Percentiles rank a stretch among this genome's conserved stretches.
Evolutionary conservation across 176 grass and related monocot genomes (phyloP).

Genomic region (Oryza longistaminata): DNA sequence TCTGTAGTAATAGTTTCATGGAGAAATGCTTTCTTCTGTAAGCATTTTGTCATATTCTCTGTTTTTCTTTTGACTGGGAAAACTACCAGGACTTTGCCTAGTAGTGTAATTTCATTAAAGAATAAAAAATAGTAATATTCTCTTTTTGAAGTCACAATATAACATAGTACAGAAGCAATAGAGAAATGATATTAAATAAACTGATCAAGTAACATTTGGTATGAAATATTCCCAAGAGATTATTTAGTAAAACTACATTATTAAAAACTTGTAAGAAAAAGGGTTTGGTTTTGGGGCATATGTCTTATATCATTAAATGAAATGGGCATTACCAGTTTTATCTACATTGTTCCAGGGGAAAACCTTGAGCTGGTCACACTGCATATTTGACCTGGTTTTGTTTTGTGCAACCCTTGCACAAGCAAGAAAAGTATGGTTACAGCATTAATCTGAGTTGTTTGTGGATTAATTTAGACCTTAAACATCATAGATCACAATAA

Average conservation of each 20-base stretch:
- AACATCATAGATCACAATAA: conserved; percentile 8
- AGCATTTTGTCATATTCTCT: neutral
- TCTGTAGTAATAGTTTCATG: conserved; percentile 7
- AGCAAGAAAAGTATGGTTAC: conserved; percentile 2
- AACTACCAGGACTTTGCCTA: too few species aligned
- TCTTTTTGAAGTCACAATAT: neutral
- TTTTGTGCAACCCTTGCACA: neutral
- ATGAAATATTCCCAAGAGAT: neutral
- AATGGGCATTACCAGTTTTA: neutral
- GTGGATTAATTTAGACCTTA: conserved; percentile 9
- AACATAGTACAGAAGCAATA: neutral
- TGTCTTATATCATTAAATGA: neutral
- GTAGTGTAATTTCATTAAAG: too few species aligned
- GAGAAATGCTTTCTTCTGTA: conserved; percentile 21
- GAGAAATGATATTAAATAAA: neutral
- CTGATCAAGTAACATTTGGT: neutral
- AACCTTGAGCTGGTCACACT: neutral
- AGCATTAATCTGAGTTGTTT: neutral
- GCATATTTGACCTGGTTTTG: neutral
- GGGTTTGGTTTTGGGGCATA: neutral
- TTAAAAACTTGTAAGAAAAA: neutral
- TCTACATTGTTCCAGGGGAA: neutral
- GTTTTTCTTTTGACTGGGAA: neutral
- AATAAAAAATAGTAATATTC: neutral
- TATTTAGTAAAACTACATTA: neutral